Percentiles rank a stretch among this genome's conserved stretches.
Conservation (phyloP, 371 early-diverging fungal genomes). For the Umbelopsis sp. region DNA sequence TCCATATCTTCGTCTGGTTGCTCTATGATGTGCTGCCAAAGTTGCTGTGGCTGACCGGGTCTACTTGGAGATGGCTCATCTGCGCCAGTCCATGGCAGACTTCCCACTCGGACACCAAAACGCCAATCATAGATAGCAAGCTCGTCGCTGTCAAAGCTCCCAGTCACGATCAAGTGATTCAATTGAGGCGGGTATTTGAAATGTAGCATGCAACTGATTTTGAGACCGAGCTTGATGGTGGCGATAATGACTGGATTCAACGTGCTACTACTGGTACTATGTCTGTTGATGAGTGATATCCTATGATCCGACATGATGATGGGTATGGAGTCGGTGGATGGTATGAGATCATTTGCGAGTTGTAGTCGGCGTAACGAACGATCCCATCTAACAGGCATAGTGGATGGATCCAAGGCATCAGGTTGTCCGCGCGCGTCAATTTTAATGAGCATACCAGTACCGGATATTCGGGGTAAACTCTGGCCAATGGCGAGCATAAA, state of each 20-base stretch:
- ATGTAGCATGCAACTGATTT: conserved; percentile 49
- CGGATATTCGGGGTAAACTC: conserved; percentile 25
- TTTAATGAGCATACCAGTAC: conserved; percentile 31
- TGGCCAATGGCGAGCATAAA: conserved; percentile 40
- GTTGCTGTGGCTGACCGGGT: neutral
- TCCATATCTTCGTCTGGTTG: conserved; percentile 7
- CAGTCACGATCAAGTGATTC: conserved; percentile 43
- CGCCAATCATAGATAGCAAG: conserved; percentile 47
- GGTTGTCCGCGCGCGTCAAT: conserved; percentile 35
- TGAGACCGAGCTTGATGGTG: conserved; percentile 28
- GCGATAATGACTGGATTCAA: conserved; percentile 22
- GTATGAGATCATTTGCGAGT: conserved; percentile 1
- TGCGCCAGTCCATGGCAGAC: conserved; percentile 8
- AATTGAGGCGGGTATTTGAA: conserved; percentile 39
- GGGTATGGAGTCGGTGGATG: neutral
- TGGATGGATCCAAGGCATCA: conserved; percentile 33
- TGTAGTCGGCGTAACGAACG: conserved; percentile 19
- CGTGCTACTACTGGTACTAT: neutral
- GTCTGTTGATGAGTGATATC: conserved; percentile 1
- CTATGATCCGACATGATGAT: neutral
- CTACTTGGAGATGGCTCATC: neutral
- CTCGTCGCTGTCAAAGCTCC: conserved; percentile 33
- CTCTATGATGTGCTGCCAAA: conserved; percentile 4
- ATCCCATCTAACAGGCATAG: conserved; percentile 27
- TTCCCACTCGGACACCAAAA: conserved; percentile 27